Evolutionary conservation across 2,329 filamentous ascomycete genomes (phyloP).

Genomic region (Trichoderma koningii): DNA sequence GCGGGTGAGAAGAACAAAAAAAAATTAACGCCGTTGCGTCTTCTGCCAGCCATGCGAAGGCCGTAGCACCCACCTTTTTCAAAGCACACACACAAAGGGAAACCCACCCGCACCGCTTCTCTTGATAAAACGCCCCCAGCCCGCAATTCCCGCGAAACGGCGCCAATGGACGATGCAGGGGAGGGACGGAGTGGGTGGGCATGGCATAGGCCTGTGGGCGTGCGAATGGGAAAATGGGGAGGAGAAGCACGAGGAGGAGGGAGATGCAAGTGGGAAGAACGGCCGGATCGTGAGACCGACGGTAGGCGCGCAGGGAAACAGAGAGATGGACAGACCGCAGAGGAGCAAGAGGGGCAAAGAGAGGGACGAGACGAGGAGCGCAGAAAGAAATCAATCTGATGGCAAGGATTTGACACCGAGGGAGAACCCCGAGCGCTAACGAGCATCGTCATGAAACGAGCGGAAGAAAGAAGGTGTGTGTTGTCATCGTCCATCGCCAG

Average conservation of each 20-base stretch:
- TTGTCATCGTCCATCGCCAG: background rate
- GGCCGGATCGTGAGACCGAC: slow-evolving; percentile 13
- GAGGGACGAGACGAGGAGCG: background rate
- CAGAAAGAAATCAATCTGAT: background rate
- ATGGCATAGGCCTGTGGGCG: slow-evolving; percentile 1
- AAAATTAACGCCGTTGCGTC: slow-evolving; percentile 1
- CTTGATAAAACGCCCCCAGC: slow-evolving; percentile 25
- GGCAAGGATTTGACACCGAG: background rate
- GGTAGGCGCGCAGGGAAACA: slow-evolving; percentile 2
- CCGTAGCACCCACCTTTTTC: slow-evolving; percentile 7
- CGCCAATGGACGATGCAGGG: slow-evolving; percentile 26
- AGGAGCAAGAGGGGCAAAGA: background rate
- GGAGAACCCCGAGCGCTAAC: background rate
- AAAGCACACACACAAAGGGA: background rate
- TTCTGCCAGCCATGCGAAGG: slow-evolving; percentile 1
- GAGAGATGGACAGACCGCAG: background rate
- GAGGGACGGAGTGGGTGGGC: slow-evolving; percentile 2
- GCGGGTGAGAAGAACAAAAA: background rate
- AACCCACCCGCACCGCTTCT: slow-evolving; percentile 22
- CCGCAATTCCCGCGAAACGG: slow-evolving; percentile 27
- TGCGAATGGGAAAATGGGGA: slow-evolving; percentile 4
- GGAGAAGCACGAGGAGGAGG: background rate
- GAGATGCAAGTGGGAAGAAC: slow-evolving; percentile 21
- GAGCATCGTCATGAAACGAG: background rate
- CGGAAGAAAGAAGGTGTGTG: background rate